These are phyloP conservation scores for Lactarius deliciosus DNA, from an alignment of 768 basidiomycete genomes.

Conservation along the genomic window DNA sequence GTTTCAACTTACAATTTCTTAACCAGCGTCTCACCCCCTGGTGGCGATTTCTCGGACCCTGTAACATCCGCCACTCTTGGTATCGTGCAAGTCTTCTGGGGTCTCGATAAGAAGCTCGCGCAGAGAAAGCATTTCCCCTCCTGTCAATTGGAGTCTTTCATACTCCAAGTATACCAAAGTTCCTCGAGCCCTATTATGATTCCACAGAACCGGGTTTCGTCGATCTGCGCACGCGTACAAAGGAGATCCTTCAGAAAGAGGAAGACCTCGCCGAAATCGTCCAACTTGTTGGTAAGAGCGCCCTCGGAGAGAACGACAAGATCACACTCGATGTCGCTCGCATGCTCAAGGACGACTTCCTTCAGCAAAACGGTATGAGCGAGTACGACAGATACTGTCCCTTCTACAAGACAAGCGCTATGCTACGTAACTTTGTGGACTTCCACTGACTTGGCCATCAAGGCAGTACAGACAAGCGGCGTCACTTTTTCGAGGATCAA, in stretches of 20 bases:
- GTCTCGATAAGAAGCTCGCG: conserved; percentile 97
- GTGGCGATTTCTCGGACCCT: conserved; percentile 99
- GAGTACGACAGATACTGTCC: conserved; percentile 97
- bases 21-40: conserved; percentile 90
- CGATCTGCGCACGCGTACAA: conserved; percentile 86
- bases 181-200: conserved; percentile 91
- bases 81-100: conserved; percentile 99
- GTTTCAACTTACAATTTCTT: conserved; percentile 12
- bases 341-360: conserved; percentile 96
- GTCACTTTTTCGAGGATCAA: conserved; percentile 85
- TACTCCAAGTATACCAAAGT: conserved; percentile 98
- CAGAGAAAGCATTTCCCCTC: conserved; percentile 99
- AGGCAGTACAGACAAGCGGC: conserved; percentile 80
- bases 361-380: conserved; percentile 99
- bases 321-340: conserved; percentile 96
- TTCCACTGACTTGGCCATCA: conserved; percentile 92
- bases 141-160: conserved; percentile 99
- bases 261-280: conserved; percentile 99
- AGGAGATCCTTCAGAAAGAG: conserved; percentile 98
- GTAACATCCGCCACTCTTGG: conserved; percentile 96
- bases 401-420: conserved; percentile 97
- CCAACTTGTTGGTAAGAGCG: conserved; percentile 98
- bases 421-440: conserved; percentile 92
- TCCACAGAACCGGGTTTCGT: conserved; percentile 91
- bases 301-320: conserved; percentile 96